Conservation (phyloP, 179 eudicot genomes). For the Beta macrorhiza region DNA sequence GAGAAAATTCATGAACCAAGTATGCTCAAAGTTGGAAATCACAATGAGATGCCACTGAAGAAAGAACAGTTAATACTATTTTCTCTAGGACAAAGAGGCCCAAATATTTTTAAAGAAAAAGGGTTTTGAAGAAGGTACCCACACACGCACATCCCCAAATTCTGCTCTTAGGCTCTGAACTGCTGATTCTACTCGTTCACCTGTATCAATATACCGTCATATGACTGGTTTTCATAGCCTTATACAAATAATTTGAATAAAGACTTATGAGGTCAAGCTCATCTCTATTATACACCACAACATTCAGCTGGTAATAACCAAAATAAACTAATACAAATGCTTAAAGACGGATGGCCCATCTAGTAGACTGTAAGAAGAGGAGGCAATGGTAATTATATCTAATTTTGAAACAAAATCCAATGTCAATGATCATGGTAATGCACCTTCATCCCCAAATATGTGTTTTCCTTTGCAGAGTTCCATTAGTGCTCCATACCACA, state of each 20-base stretch:
- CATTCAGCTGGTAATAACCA: background rate
- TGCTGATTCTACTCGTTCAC: slow-evolving; percentile 71
- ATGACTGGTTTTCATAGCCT: background rate
- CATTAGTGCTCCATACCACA: background rate
- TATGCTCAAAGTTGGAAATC: background rate
- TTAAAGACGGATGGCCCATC: background rate
- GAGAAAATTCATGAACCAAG: background rate
- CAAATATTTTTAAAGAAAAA: slow-evolving; percentile 13
- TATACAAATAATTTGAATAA: background rate
- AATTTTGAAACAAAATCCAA: no score
- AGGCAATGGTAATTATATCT: background rate
- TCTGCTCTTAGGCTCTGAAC: slow-evolving; percentile 58
- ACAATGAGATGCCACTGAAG: background rate
- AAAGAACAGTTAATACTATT: slow-evolving; percentile 12
- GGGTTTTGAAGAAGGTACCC: slow-evolving; percentile 75
- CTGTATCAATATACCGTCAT: slow-evolving; percentile 39
- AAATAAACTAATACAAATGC: no score
- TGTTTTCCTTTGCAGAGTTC: background rate
- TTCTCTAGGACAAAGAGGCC: slow-evolving; percentile 1
- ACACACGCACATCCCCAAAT: slow-evolving; percentile 89
- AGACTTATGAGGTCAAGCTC: background rate
- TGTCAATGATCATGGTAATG: background rate
- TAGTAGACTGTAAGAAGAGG: background rate
- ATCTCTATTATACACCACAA: background rate
- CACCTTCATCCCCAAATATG: background rate